Percentiles rank a stretch among this genome's conserved stretches.
Evolutionary conservation across 495 filamentous ascomycete genomes (phyloP).

Genomic region (Penicillium chermesinum): DNA sequence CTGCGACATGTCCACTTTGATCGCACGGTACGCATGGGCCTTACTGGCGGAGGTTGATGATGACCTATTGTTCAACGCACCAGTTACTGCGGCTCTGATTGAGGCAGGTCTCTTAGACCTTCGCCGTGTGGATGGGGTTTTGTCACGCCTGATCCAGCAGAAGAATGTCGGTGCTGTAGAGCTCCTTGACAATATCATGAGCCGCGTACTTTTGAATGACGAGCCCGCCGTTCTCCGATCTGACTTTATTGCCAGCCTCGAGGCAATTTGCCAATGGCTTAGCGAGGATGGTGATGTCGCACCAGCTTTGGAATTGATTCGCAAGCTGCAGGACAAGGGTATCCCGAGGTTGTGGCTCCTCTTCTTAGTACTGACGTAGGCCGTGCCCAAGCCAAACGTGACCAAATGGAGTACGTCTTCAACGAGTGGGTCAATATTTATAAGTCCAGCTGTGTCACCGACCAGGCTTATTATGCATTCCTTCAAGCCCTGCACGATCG

Average conservation of each 20-base stretch:
- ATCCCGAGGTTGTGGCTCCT: constrained; percentile 48
- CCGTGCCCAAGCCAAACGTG: constrained; percentile 52
- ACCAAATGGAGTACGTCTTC: constrained; percentile 91
- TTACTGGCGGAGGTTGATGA: constrained; percentile 62
- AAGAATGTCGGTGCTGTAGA: constrained; percentile 65
- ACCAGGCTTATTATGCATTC: constrained; percentile 69
- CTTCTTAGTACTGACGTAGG: constrained; percentile 47
- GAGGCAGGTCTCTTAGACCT: constrained; percentile 70
- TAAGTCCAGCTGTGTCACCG: constrained; percentile 63
- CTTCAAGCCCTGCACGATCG: constrained; percentile 75
- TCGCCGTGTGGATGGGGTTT: constrained; percentile 69
- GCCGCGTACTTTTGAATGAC: constrained; percentile 70
- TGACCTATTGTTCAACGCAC: constrained; percentile 70
- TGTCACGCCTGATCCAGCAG: constrained; percentile 64
- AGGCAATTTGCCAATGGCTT: constrained; percentile 79
- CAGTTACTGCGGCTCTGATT: constrained; percentile 70
- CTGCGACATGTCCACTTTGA: constrained; percentile 69
- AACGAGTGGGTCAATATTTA: constrained; percentile 87
- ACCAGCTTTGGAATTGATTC: constrained; percentile 61
- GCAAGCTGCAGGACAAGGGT: constrained; percentile 62
- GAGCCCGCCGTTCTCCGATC: constrained; percentile 69
- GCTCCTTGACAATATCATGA: constrained; percentile 69
- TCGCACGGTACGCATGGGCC: constrained; percentile 65
- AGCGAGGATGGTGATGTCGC: constrained; percentile 62
- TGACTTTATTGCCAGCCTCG: constrained; percentile 78